Percentiles rank a stretch among this genome's conserved stretches.
Evolutionary conservation across 805 yeast genomes (phyloP).

Genomic region (Wickerhamiella galacta): DNA sequence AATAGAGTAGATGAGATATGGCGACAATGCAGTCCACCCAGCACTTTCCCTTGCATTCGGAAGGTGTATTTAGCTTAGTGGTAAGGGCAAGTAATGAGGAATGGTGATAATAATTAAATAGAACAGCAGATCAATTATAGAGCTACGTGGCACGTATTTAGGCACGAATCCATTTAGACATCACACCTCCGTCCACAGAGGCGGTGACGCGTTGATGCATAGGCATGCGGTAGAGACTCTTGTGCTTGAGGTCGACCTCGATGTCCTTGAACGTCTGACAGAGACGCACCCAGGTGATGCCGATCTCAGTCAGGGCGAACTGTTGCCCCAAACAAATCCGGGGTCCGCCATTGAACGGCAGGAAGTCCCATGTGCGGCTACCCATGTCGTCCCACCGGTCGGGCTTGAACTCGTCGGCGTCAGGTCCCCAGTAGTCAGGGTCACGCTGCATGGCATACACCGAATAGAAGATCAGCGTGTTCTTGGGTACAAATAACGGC

Average conservation of each 20-base stretch:
- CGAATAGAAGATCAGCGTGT: conserved; percentile 24
- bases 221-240: not conserved
- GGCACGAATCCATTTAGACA: not conserved
- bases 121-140: no score
- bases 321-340: conserved; percentile 41
- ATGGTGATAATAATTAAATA: no score
- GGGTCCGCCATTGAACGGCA: conserved; percentile 42
- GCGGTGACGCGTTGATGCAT: conserved; percentile 3
- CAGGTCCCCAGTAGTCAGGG: conserved; percentile 25
- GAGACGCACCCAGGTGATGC: conserved; percentile 6
- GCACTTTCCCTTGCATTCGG: no score
- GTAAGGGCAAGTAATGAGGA: no score
- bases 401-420: conserved; percentile 26
- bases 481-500: conserved; percentile 27
- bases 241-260: not conserved
- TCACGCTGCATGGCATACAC: conserved; percentile 27
- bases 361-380: conserved; percentile 31
- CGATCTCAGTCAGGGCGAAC: conserved; percentile 36
- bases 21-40: no score
- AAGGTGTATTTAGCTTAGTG: no score
- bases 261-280: conserved; percentile 2
- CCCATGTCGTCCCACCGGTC: conserved; percentile 20
- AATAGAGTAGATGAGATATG: no score
- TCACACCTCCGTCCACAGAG: conserved; percentile 6
- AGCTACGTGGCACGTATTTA: no score